Percentiles rank a stretch among this genome's conserved stretches.
These are phyloP conservation scores for Eucalyptus albens DNA, from an alignment of 345 rosid species.

Conservation along the genomic window DNA sequence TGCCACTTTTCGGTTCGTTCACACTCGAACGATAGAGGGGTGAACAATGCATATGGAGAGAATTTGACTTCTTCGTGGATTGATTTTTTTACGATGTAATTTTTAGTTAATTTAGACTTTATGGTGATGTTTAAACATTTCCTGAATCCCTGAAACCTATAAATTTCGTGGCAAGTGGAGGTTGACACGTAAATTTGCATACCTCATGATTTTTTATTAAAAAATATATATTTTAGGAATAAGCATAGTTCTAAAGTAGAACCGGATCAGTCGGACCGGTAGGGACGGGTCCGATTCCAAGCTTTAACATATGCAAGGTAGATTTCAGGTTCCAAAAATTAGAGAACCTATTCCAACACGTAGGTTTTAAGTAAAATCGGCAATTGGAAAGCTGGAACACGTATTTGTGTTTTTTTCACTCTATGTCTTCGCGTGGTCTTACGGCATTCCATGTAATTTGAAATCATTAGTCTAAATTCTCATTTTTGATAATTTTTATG, in stretches of 20 bases:
- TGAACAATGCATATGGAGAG: neutral
- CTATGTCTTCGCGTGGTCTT: rapidly evolving
- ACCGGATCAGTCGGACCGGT: too few relatives aligned
- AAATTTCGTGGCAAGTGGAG: neutral
- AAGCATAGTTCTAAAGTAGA: too few relatives aligned
- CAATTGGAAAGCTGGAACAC: neutral
- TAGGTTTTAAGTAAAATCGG: too few relatives aligned
- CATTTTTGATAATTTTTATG: too few relatives aligned
- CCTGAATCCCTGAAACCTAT: neutral
- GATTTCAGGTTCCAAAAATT: neutral
- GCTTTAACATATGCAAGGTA: neutral
- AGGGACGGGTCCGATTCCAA: neutral
- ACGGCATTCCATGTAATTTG: neutral
- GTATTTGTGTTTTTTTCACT: too few relatives aligned
- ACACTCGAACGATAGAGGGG: neutral
- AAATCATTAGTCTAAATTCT: too few relatives aligned
- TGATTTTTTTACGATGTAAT: neutral
- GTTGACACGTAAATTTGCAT: neutral
- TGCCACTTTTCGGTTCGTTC: neutral
- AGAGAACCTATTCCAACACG: rapidly evolving
- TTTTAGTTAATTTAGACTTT: neutral
- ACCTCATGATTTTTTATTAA: too few relatives aligned
- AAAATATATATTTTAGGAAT: neutral
- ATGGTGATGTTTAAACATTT: neutral
- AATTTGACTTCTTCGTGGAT: neutral